These are phyloP conservation scores for Aspergillus novofumigatus DNA, from an alignment of 2,329 filamentous ascomycete species.

Conservation along the genomic window DNA sequence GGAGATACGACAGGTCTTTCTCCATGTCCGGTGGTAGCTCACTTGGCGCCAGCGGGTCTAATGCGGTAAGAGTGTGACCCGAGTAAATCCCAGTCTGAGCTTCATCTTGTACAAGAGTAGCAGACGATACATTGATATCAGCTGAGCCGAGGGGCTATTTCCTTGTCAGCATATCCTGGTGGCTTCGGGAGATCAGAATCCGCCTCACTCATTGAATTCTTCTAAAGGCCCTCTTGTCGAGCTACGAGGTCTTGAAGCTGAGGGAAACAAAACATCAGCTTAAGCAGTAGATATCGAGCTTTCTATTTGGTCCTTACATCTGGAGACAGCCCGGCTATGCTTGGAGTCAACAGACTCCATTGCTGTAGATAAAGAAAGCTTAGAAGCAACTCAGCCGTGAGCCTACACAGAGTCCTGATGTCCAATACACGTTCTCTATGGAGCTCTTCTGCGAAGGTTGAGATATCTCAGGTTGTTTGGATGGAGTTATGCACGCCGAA, in stretches of 20 bases:
- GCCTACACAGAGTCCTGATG: background rate
- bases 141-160: constrained; percentile 23
- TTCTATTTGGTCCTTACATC: constrained; percentile 26
- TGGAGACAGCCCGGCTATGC: constrained; percentile 36
- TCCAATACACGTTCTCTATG: background rate
- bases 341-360: constrained; percentile 13
- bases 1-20: constrained; percentile 76
- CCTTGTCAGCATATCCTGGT: constrained; percentile 12
- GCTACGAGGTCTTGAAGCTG: constrained; percentile 40
- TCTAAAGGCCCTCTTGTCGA: constrained; percentile 77
- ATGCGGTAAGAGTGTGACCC: constrained; percentile 28
- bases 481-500: background rate
- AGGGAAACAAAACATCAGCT: constrained; percentile 8
- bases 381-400: background rate
- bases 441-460: background rate
- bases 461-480: background rate
- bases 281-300: background rate
- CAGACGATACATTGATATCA: constrained; percentile 15
- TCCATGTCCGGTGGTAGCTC: constrained; percentile 39
- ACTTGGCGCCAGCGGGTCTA: constrained; percentile 33
- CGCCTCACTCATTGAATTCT: constrained; percentile 61
- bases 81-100: constrained; percentile 16
- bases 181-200: background rate
- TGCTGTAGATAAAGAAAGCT: background rate
- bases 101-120: constrained; percentile 10